Conservation (phyloP, 805 yeast genomes). For the Cyberlindnera galapagoensis region DNA sequence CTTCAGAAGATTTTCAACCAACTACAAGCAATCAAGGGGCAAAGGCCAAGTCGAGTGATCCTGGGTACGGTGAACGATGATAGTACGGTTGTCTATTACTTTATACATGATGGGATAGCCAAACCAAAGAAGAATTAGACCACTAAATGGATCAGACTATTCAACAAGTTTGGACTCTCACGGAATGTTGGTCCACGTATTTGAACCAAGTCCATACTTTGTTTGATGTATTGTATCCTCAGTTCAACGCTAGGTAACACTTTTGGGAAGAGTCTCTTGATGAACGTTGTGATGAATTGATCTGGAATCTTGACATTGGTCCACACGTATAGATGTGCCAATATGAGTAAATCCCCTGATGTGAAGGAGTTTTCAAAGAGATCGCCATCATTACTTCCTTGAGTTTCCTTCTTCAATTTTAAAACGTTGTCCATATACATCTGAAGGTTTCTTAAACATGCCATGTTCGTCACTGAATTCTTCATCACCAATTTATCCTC, state of each 20-base stretch:
- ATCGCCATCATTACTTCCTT: conserved; percentile 2
- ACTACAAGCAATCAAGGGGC: conserved; percentile 11
- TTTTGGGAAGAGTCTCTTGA: conserved; percentile 24
- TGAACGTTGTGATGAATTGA: conserved; percentile 28
- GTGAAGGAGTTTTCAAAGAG: conserved; percentile 10
- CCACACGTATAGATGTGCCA: conserved; percentile 30
- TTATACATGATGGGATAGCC: conserved; percentile 57
- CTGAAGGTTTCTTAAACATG: conserved; percentile 17
- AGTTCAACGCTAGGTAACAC: conserved; percentile 14
- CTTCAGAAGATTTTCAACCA: conserved; percentile 35
- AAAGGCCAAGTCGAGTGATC: conserved; percentile 39
- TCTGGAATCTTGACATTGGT: conserved; percentile 33
- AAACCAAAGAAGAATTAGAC: conserved; percentile 53
- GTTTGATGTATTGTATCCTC: conserved; percentile 8
- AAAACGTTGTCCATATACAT: conserved; percentile 7
- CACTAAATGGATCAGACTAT: conserved; percentile 11
- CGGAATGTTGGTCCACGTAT: conserved; percentile 17
- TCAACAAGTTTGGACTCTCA: conserved; percentile 21
- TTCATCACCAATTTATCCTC: conserved; percentile 22
- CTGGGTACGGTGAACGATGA: conserved; percentile 56
- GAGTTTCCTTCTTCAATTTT: conserved; percentile 13
- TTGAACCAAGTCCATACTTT: conserved; percentile 7
- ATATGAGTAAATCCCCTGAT: conserved; percentile 30
- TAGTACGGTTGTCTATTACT: conserved; percentile 66
- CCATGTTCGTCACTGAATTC: conserved; percentile 24